A percentile compares a stretch with the other conserved stretches of the same genome.
phyloP scores from a whole-genome alignment of 768 basidiomycete species.

The Trametes cinnabarina region DNA sequence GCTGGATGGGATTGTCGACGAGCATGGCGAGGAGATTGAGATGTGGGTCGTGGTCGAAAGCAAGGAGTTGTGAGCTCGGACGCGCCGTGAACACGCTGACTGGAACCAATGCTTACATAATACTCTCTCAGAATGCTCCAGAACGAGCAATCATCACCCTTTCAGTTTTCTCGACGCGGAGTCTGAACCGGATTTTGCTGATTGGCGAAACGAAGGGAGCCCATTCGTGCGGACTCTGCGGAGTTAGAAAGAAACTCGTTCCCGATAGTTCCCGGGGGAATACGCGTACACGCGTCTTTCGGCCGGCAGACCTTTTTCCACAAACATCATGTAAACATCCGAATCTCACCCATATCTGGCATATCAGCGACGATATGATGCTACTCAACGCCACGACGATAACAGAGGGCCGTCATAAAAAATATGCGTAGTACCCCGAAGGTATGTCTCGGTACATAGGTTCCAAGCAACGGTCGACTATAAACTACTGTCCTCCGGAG shows the following conservation, averaged over 20 bases:
- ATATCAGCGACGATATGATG: background rate
- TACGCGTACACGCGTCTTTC: conserved; percentile 7
- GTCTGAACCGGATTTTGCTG: background rate
- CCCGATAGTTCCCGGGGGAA: background rate
- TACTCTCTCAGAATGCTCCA: conserved; percentile 2
- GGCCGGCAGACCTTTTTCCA: conserved; percentile 7
- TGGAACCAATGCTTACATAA: conserved; percentile 2
- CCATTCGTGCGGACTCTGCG: too few relatives aligned
- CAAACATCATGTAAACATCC: conserved; percentile 1
- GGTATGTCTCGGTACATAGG: too few relatives aligned
- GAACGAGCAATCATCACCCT: background rate
- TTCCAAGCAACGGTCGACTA: too few relatives aligned
- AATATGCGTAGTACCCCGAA: too few relatives aligned
- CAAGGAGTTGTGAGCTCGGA: too few relatives aligned
- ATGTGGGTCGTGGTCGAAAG: background rate
- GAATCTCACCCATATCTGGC: background rate
- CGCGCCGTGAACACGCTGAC: background rate
- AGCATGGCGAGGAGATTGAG: conserved; percentile 34
- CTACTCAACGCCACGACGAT: background rate
- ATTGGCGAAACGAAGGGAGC: too few relatives aligned
- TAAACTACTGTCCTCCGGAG: too few relatives aligned
- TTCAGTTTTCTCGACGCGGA: background rate
- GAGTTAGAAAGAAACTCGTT: too few relatives aligned
- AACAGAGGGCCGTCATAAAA: too few relatives aligned
- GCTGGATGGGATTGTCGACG: conserved; percentile 39